Evolutionary conservation across 2,329 filamentous ascomycete species (phyloP), one percentile per base, ranked within the genome.

Genomic region (Aspergillus spinulosporus): DNA sequence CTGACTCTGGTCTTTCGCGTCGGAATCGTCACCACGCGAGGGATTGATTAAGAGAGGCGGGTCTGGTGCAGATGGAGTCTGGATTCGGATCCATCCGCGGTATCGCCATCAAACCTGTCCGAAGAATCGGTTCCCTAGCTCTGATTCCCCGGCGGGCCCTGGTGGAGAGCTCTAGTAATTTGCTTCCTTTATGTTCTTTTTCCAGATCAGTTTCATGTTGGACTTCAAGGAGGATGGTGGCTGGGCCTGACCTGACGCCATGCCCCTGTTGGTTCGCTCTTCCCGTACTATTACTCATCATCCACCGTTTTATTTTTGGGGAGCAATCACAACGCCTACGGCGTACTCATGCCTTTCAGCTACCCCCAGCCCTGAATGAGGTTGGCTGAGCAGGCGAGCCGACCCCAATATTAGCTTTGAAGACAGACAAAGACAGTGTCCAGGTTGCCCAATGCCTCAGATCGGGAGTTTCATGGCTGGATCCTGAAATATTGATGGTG

Each of bases 51-150:
- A 37, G 15, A 14, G 21, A 37, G 44, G 57, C 54, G 57, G 59
- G 59, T 53, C 59, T 53, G 55, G 54, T 57, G 55, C 60, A 42
- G 53, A 51, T 43, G 42, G 54, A 42, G 29, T 58, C 57, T 60
- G 58, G 60, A 54, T 63, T 68, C 66, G 64, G 67, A 68, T 64
- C 60, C 63, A 68, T 69, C 68, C 66, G 65, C 64, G 63, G 65
- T 34, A 34, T 34, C 31, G 31, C 31, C 31, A 67, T 57, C 44
- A 61, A 62, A 61, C 61, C 56, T 57, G 61, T 58, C 68, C 68
- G 66, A 67, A 60, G 64, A 66, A 59, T 65, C 62, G 68, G 68
- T 69, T 68, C 65, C 1, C 62, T 67, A 64, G 62, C 59, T 65
- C 62, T 59, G 50, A 58, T 50, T 56, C 59, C 54, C 43, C 59